phyloP scores from a whole-genome alignment of 2,329 filamentous ascomycete genomes.

The Neoscytalidium dimidiatum region DNA sequence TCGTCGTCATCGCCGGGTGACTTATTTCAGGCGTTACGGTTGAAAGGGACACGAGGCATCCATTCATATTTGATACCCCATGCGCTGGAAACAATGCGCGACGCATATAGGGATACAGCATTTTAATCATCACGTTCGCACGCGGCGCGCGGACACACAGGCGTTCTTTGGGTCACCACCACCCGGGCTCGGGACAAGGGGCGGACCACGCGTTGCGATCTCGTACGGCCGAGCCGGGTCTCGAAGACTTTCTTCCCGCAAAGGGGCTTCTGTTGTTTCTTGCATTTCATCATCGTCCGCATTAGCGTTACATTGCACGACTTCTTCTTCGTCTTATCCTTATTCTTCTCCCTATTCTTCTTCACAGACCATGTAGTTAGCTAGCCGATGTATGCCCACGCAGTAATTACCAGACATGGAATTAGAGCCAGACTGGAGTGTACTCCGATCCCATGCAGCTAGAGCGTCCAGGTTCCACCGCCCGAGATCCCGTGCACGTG shows the following conservation, averaged over 20 bases:
- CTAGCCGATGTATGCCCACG: background rate
- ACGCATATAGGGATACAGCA: conserved; percentile 16
- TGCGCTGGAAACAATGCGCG: conserved; percentile 16
- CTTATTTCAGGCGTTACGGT: conserved; percentile 16
- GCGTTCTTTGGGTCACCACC: conserved; percentile 14
- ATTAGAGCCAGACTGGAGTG: background rate
- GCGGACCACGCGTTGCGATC: background rate
- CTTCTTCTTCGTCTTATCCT: background rate
- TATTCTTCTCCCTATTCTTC: background rate
- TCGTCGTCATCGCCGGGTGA: background rate
- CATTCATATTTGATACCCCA: conserved; percentile 19
- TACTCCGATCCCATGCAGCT: background rate
- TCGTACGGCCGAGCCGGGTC: conserved; percentile 11
- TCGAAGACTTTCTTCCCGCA: conserved; percentile 2
- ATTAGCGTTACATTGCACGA: no score
- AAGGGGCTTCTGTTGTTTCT: background rate
- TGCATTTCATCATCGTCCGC: background rate
- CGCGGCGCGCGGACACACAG: conserved; percentile 10
- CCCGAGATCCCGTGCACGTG: background rate
- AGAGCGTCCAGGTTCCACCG: background rate
- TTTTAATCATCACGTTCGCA: conserved; percentile 17
- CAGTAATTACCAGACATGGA: background rate
- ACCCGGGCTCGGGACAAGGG: conserved; percentile 7
- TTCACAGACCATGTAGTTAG: background rate
- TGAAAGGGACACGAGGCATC: conserved; percentile 13